These are phyloP conservation scores for Vachellia collinsii DNA, from an alignment of 306 rosid genomes.

Conservation along the genomic window DNA sequence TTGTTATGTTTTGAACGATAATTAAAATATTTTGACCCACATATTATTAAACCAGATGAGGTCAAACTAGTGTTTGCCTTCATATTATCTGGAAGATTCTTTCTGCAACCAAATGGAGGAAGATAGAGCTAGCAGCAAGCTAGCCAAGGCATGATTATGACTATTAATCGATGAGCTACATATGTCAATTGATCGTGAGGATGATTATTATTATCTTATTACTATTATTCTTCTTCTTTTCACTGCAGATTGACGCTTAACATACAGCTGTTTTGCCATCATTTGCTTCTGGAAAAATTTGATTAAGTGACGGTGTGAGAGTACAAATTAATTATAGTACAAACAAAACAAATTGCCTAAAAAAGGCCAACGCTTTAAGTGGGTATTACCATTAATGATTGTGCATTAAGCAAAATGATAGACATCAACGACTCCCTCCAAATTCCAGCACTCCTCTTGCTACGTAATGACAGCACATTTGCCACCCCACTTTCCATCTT, in stretches of 20 bases:
- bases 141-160: conserved; percentile 25
- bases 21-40: background rate
- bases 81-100: background rate
- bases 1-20: background rate
- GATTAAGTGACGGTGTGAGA: conserved; percentile 28
- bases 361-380: conserved; percentile 31
- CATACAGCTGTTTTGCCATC: conserved; percentile 46
- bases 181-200: conserved; percentile 1
- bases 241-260: conserved; percentile 41
- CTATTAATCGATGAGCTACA: background rate
- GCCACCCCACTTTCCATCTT: background rate
- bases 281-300: conserved; percentile 30
- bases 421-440: conserved; percentile 12
- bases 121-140: background rate
- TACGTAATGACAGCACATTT: background rate
- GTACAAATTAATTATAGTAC: background rate
- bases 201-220: conserved; percentile 23
- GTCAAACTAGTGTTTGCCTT: background rate
- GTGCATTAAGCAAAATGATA: conserved; percentile 20
- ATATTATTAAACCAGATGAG: background rate
- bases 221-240: too few species aligned
- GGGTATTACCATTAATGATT: conserved; percentile 14
- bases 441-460: conserved; percentile 23
- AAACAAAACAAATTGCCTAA: background rate
- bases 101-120: background rate